Conservation (phyloP, 495 filamentous ascomycete genomes). For the Xylaria acuta region DNA sequence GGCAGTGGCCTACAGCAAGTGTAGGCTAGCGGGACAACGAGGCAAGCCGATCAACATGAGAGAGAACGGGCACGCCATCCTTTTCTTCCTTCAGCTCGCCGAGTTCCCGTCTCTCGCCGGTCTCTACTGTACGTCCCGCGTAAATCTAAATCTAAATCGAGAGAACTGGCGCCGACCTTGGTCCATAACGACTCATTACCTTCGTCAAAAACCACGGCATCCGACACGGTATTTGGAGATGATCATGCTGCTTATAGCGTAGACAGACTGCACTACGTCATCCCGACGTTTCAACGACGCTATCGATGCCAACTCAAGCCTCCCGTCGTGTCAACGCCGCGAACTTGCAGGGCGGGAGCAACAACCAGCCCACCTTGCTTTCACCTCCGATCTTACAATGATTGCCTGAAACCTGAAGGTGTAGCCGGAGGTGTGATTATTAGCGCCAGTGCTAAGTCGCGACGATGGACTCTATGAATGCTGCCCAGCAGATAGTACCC, state of each 20-base stretch:
- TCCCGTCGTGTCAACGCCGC: not conserved
- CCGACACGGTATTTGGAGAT: not conserved
- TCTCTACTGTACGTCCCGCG: not conserved
- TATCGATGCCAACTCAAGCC: slow-evolving; percentile 11
- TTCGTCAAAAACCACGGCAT: not conserved
- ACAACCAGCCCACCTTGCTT: not conserved
- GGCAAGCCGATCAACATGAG: slow-evolving; percentile 16
- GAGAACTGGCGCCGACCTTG: slow-evolving; percentile 12
- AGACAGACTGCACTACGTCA: slow-evolving; percentile 8
- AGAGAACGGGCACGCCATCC: slow-evolving; percentile 13
- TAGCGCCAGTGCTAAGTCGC: not conserved
- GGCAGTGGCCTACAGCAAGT: not conserved
- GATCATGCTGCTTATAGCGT: not conserved
- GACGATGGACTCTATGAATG: slow-evolving; percentile 34
- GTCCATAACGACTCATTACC: not conserved
- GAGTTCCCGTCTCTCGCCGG: not conserved
- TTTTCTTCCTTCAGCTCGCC: slow-evolving; percentile 18
- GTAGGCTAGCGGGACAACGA: slow-evolving; percentile 1
- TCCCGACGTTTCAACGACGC: not conserved
- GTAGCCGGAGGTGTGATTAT: not conserved
- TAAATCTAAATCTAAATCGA: not conserved
- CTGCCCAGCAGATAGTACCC: slow-evolving; percentile 26
- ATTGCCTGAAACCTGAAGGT: slow-evolving; percentile 2
- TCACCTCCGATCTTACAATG: not conserved
- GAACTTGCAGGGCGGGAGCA: not conserved